Evolutionary conservation across 176 grass and related monocot genomes (phyloP), one percentile per base, ranked within the genome.

Genomic region (Ananas comosus): DNA sequence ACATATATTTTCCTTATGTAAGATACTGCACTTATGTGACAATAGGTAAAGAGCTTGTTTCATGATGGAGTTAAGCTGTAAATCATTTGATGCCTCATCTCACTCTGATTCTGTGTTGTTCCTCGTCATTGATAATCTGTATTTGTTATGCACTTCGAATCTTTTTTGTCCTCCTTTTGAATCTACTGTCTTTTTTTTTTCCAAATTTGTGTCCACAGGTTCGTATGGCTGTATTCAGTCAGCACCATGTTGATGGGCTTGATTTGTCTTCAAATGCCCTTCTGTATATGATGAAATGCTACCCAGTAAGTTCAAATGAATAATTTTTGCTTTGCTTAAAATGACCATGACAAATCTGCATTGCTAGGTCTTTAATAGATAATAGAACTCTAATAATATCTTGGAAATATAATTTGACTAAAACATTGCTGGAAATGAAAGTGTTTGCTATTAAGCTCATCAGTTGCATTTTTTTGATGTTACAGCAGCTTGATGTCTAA

Each of bases 261-360:
- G 93, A 92, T 82, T 86, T 96, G 59, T 81, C 92, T 9, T 78
- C 85, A 76, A 96, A 92, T 42, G 88, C 92, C 42, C 88, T 96
- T 83, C 48, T 96, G 71, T 96, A 96, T 77, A 96, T 96, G 92
- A 96, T 96, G 92, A 84, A 53, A 82, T 96, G 92, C 61, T 96
- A 76, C 53, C 92, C 88, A 57, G 92, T 96, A 84, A 89, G 86
- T 72, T 75, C 11, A 79, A 82, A 22, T 64, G 56, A 76, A 76
- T 53, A 16, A 14, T 19, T 17, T 58, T 13, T 11, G 16, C n/a
- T 58, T 58, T 58, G 8, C 9, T 58, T 58, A 13, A 13, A 58
- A 58, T 17, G 13, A 17, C n/a, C 23, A 29, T 61, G 22, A 29
- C 10, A 53, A 9, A 22, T 51, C 50, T 70, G 33, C 33, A 4